Evolutionary conservation across 805 yeast species (phyloP).

Genomic region (Candida chauliodis): DNA sequence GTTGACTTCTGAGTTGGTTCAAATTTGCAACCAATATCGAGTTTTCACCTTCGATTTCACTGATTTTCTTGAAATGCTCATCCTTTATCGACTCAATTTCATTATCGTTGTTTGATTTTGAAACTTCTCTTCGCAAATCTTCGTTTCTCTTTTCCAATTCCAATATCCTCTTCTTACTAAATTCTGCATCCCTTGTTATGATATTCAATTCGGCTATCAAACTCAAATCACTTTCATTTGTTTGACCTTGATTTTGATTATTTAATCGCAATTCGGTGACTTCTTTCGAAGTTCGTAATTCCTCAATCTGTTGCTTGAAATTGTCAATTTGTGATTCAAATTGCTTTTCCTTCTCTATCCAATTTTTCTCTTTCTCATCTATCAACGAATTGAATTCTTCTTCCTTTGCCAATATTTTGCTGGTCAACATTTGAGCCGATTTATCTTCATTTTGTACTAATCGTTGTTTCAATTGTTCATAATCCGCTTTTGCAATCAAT

Average conservation of each 20-base stretch:
- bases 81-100: slow-evolving; percentile 38
- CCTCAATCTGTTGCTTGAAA: slow-evolving; percentile 55
- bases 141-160: slow-evolving; percentile 79
- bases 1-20: slow-evolving; percentile 43
- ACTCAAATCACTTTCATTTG: slow-evolving; percentile 29
- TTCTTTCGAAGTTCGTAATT: slow-evolving; percentile 60
- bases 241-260: slow-evolving; percentile 44
- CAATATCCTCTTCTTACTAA: slow-evolving; percentile 60
- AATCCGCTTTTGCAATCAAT: slow-evolving; percentile 66
- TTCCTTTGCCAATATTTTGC: slow-evolving; percentile 64
- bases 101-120: slow-evolving; percentile 48
- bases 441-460: slow-evolving; percentile 59
- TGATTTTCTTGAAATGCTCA: slow-evolving; percentile 42
- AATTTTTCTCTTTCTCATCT: slow-evolving; percentile 70
- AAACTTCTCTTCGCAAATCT: slow-evolving; percentile 63
- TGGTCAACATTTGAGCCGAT: slow-evolving; percentile 50
- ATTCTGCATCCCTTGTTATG: slow-evolving; percentile 71
- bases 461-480: slow-evolving; percentile 67
- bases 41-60: slow-evolving; percentile 67
- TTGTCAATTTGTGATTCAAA: slow-evolving; percentile 48
- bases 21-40: slow-evolving; percentile 56
- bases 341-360: slow-evolving; percentile 58
- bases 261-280: slow-evolving; percentile 58
- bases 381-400: slow-evolving; percentile 63
- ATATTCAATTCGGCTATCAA: slow-evolving; percentile 56